These are phyloP conservation scores for Lactarius sp. DNA, from an alignment of 768 basidiomycete genomes.

Conservation along the genomic window DNA sequence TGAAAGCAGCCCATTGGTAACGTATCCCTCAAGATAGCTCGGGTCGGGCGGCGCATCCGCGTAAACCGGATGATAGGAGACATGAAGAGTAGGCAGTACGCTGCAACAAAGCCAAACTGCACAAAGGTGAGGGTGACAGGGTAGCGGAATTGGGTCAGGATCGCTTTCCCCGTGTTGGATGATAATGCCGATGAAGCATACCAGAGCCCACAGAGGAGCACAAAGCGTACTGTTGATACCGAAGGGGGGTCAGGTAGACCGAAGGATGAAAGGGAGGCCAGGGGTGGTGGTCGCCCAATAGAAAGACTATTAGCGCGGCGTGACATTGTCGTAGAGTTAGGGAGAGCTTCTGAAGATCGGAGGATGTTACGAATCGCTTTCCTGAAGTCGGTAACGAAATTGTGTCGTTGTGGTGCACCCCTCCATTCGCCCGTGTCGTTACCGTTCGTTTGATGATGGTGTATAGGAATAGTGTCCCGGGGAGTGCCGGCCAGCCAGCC, in stretches of 20 bases:
- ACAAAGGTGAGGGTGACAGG: constrained; percentile 97
- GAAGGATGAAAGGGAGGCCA: constrained; percentile 3
- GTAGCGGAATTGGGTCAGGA: constrained; percentile 88
- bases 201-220: constrained; percentile 85
- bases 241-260: constrained; percentile 26
- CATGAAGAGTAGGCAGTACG: constrained; percentile 83
- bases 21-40: constrained; percentile 68
- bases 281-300: not conserved
- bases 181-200: constrained; percentile 90
- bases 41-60: constrained; percentile 64
- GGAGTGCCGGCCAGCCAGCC: constrained; percentile 23
- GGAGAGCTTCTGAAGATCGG: constrained; percentile 14
- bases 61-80: constrained; percentile 64
- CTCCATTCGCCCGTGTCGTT: constrained; percentile 3
- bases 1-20: constrained; percentile 97
- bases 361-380: constrained; percentile 15
- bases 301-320: constrained; percentile 1
- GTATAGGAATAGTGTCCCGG: constrained; percentile 8
- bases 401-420: not conserved
- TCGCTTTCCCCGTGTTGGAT: constrained; percentile 94
- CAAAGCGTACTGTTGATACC: constrained; percentile 47
- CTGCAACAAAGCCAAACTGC: constrained; percentile 93
- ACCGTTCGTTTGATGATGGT: constrained; percentile 2
- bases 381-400: constrained; percentile 5
- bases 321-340: constrained; percentile 4